Conservation (phyloP, 2,329 filamentous ascomycete species). For the Stromatinia cepivora region DNA sequence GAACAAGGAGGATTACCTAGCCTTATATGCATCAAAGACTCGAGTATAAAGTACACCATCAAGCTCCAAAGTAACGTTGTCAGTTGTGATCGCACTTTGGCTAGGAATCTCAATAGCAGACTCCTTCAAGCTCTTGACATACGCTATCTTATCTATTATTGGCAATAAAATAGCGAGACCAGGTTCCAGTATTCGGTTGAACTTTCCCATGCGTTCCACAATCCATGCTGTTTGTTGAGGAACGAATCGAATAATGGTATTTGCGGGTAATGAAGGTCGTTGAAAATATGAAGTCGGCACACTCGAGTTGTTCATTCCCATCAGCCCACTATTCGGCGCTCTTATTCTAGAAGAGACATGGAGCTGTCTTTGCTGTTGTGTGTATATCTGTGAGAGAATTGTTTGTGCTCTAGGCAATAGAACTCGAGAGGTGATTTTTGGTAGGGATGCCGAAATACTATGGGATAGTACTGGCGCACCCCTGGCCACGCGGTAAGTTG, state of each 20-base stretch:
- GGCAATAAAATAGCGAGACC: conserved; percentile 87
- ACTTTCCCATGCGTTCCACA: conserved; percentile 98
- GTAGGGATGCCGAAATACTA: conserved; percentile 25
- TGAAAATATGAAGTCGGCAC: conserved; percentile 78
- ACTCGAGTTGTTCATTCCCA: conserved; percentile 42
- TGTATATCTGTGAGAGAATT: conserved; percentile 27
- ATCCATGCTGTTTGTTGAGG: conserved; percentile 99
- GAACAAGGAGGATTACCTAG: conserved; percentile 62
- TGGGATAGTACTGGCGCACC: conserved; percentile 32
- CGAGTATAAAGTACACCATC: conserved; percentile 95
- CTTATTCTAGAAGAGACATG: conserved; percentile 31
- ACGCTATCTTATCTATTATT: conserved; percentile 92
- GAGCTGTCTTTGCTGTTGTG: conserved; percentile 36
- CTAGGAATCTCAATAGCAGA: conserved; percentile 94
- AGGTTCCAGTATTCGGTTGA: conserved; percentile 88
- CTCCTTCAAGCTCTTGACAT: conserved; percentile 97
- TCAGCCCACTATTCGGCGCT: conserved; percentile 37
- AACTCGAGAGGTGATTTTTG: conserved; percentile 27
- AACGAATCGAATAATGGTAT: conserved; percentile 93
- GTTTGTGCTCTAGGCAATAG: conserved; percentile 31
- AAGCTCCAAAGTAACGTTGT: conserved; percentile 95
- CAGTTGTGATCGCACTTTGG: conserved; percentile 96
- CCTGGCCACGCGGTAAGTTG: conserved; percentile 32
- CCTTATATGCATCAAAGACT: conserved; percentile 98
- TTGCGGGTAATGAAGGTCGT: conserved; percentile 73